phyloP scores from a whole-genome alignment of 495 filamentous ascomycete genomes.

The Aspergillus taichungensis region DNA sequence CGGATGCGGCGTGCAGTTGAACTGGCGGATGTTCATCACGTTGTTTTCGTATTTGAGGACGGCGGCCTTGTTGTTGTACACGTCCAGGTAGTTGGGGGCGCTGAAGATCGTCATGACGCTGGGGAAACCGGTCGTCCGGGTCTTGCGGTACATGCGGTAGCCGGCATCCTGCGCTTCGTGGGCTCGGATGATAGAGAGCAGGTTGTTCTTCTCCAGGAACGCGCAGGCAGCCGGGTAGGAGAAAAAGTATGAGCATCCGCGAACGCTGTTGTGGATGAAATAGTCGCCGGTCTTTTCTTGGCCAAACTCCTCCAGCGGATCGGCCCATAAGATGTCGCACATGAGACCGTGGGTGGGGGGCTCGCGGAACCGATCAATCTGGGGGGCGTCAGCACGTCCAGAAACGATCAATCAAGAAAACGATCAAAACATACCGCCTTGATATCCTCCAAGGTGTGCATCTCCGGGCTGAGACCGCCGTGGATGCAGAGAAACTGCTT shows the following conservation, averaged over 20 bases:
- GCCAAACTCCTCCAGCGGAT: constrained; percentile 97
- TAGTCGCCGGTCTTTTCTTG: constrained; percentile 97
- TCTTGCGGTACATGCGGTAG: constrained; percentile 99
- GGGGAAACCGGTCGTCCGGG: constrained; percentile 92
- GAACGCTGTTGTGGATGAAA: constrained; percentile 96
- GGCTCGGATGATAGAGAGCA: constrained; percentile 95
- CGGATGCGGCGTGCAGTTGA: constrained; percentile 98
- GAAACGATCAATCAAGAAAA: no score
- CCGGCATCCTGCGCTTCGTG: constrained; percentile 98
- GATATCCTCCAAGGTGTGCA: constrained; percentile 91
- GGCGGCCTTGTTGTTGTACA: constrained; percentile 99
- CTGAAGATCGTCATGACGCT: constrained; percentile 99
- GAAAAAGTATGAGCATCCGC: constrained; percentile 98
- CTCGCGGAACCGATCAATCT: constrained; percentile 98
- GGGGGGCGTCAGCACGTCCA: background rate
- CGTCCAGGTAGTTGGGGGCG: constrained; percentile 94
- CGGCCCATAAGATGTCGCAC: constrained; percentile 99
- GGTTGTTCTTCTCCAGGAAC: constrained; percentile 97
- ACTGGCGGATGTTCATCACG: constrained; percentile 99
- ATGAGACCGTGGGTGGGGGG: constrained; percentile 95
- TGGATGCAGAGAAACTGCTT: constrained; percentile 99
- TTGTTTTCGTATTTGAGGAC: constrained; percentile 99
- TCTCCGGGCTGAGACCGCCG: constrained; percentile 87
- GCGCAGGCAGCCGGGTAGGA: constrained; percentile 97
- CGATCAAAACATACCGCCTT: constrained; percentile 53